Conservation (phyloP, 2,329 filamentous ascomycete genomes). For the Colletotrichum nymphaeae region DNA sequence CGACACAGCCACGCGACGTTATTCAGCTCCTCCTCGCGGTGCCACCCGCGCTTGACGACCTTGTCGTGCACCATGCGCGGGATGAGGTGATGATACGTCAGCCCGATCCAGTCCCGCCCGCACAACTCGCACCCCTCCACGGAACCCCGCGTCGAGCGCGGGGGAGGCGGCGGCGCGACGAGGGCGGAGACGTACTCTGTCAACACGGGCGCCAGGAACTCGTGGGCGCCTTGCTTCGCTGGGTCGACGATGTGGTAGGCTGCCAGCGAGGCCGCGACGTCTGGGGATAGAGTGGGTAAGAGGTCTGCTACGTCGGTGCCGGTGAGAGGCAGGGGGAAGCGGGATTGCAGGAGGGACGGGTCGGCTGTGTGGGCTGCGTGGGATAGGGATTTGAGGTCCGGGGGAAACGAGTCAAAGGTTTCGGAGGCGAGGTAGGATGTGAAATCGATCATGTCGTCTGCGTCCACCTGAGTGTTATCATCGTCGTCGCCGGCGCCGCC, state of each 20-base stretch:
- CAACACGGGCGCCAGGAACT: constrained; percentile 73
- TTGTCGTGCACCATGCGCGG: constrained; percentile 82
- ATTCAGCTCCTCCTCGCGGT: constrained; percentile 78
- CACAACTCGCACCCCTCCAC: constrained; percentile 80
- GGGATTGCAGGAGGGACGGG: constrained; percentile 61
- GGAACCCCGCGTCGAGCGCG: constrained; percentile 63
- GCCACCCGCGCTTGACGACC: constrained; percentile 82
- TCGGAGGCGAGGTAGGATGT: constrained; percentile 81
- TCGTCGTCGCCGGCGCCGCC: background rate
- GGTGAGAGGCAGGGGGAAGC: constrained; percentile 69
- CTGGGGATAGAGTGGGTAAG: constrained; percentile 66
- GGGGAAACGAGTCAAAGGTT: constrained; percentile 75
- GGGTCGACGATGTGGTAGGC: constrained; percentile 73
- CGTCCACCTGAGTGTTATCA: constrained; percentile 46
- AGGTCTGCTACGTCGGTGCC: constrained; percentile 60
- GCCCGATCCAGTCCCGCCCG: constrained; percentile 76
- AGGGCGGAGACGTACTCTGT: constrained; percentile 69
- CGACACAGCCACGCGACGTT: constrained; percentile 89
- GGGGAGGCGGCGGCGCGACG: constrained; percentile 72
- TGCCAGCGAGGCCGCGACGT: constrained; percentile 73
- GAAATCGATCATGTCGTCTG: constrained; percentile 82
- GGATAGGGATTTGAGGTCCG: constrained; percentile 69
- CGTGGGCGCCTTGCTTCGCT: constrained; percentile 46
- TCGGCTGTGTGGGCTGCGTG: constrained; percentile 66
- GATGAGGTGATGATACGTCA: constrained; percentile 89